A percentile compares a stretch with the other conserved stretches of the same genome.
phyloP scores from a whole-genome alignment of 208 protist genomes.

The Wallacemonas sp. region DNA sequence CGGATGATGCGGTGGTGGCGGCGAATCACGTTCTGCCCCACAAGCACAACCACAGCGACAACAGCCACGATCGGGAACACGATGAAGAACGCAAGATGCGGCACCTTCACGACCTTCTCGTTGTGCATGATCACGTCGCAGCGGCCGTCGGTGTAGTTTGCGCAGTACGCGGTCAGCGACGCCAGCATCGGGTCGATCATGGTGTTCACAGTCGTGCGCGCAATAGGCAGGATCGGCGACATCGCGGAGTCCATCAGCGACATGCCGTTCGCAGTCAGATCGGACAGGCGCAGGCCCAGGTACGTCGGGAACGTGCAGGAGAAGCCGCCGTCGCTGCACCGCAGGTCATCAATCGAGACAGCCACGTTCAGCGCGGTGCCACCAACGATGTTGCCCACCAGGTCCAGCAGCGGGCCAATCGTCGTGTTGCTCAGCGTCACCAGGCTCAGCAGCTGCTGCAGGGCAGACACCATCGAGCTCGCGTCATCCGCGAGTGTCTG shows the following conservation, averaged over 20 bases:
- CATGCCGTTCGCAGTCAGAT: neutral
- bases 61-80: slow-evolving; percentile 11
- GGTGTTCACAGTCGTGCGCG: neutral
- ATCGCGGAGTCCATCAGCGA: slow-evolving; percentile 6
- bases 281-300: neutral
- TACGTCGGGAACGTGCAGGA: slow-evolving; percentile 11
- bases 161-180: slow-evolving; percentile 1
- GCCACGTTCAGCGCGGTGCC: slow-evolving; percentile 7
- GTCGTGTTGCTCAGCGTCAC: neutral
- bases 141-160: neutral
- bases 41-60: neutral
- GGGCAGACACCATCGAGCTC: neutral
- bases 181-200: neutral
- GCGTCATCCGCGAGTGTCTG: neutral
- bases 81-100: slow-evolving; percentile 5
- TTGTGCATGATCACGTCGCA: neutral
- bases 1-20: slow-evolving; percentile 1
- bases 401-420: neutral
- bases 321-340: neutral
- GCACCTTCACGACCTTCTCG: slow-evolving; percentile 14
- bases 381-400: slow-evolving; percentile 7
- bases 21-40: slow-evolving; percentile 6
- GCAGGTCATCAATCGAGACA: neutral
- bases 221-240: neutral
- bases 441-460: neutral